Conservation (phyloP, 2,329 filamentous ascomycete species). For the Corinectria fuckeliana region DNA sequence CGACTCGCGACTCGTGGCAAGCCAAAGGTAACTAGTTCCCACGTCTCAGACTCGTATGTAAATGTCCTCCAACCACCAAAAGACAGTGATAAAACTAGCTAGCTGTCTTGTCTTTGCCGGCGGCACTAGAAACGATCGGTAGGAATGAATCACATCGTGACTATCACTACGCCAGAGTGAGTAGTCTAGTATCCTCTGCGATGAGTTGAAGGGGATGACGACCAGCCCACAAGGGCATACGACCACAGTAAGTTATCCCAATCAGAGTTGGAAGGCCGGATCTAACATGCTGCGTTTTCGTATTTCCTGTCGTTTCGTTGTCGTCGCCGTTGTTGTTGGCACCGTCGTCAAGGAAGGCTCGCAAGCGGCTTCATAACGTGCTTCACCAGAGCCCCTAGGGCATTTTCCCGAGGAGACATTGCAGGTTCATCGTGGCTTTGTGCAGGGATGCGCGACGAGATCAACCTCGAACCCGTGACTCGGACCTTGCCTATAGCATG, state of each 20-base stretch:
- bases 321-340: not conserved
- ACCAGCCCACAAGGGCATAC: not conserved
- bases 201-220: not conserved
- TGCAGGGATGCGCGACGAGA: slow-evolving; percentile 5
- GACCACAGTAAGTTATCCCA: not conserved
- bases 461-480: slow-evolving; percentile 6
- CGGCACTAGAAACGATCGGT: not conserved
- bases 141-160: not conserved
- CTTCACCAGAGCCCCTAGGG: not conserved
- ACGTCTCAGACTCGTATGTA: not conserved
- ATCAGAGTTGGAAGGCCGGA: not conserved
- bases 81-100: not conserved
- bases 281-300: slow-evolving; percentile 2
- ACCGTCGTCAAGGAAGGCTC: not conserved
- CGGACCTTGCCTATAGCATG: slow-evolving; percentile 17
- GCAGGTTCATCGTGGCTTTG: slow-evolving; percentile 4
- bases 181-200: not conserved
- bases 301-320: not conserved
- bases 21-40: not conserved
- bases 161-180: not conserved
- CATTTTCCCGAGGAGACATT: not conserved
- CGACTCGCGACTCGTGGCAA: slow-evolving; percentile 3
- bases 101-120: not conserved
- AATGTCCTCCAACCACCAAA: not conserved
- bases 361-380: not conserved